phyloP scores from a whole-genome alignment of 2,329 filamentous ascomycete genomes.

The Davidsoniella australis region DNA sequence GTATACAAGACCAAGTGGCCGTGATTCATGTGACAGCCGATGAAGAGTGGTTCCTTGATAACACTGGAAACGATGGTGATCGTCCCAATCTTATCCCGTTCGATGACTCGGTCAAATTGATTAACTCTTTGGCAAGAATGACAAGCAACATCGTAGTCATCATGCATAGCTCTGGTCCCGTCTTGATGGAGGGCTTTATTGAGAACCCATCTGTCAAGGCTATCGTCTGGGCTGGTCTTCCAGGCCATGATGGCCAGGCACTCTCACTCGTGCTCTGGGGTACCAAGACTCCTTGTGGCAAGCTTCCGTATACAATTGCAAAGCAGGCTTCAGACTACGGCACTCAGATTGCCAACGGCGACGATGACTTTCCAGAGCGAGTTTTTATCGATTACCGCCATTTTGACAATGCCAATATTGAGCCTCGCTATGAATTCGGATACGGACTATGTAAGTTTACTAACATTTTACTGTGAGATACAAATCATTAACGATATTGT shows the following conservation, averaged over 20 bases:
- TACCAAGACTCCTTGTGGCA: slow-evolving; percentile 54
- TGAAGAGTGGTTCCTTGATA: neutral
- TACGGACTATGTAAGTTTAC: slow-evolving; percentile 49
- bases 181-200: slow-evolving; percentile 51
- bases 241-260: slow-evolving; percentile 68
- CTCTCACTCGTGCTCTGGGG: slow-evolving; percentile 66
- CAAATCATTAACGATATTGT: neutral
- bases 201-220: slow-evolving; percentile 38
- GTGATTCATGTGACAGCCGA: neutral
- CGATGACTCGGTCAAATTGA: slow-evolving; percentile 46
- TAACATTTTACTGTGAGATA: neutral
- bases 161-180: slow-evolving; percentile 60
- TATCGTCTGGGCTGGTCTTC: slow-evolving; percentile 66
- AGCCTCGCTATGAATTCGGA: slow-evolving; percentile 58
- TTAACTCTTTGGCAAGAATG: slow-evolving; percentile 43
- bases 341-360: slow-evolving; percentile 19
- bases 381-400: slow-evolving; percentile 68
- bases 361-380: slow-evolving; percentile 64
- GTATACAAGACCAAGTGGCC: neutral
- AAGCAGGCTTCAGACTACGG: slow-evolving; percentile 30
- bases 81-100: slow-evolving; percentile 48
- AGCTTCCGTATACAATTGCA: slow-evolving; percentile 48
- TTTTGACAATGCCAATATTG: slow-evolving; percentile 51
- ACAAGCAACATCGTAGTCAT: slow-evolving; percentile 58
- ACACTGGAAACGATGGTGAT: slow-evolving; percentile 34